Evolutionary conservation across 2,329 filamentous ascomycete genomes (phyloP).

Genomic region (Fusarium paranaense): DNA sequence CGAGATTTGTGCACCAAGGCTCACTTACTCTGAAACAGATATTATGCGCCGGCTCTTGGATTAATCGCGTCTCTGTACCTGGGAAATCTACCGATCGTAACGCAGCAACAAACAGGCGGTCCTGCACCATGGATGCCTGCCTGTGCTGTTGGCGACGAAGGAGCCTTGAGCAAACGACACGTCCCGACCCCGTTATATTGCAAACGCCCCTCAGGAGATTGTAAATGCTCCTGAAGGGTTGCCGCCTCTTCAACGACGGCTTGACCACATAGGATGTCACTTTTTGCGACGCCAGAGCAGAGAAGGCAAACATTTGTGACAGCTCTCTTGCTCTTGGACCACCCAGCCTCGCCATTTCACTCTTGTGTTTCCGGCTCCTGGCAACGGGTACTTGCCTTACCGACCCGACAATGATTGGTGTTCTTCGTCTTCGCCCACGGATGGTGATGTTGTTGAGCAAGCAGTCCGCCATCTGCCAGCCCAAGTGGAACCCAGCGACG

Average conservation of each 20-base stretch:
- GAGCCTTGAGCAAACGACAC: slow-evolving; percentile 1
- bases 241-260: not conserved
- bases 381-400: slow-evolving; percentile 27
- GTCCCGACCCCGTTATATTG: not conserved
- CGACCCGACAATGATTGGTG: slow-evolving; percentile 15
- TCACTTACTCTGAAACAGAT: not conserved
- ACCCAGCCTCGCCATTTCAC: not conserved
- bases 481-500: slow-evolving; percentile 20
- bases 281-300: not conserved
- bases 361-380: not conserved
- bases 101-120: not conserved
- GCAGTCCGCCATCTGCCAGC: not conserved
- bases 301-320: not conserved
- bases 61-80: not conserved
- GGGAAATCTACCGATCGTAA: not conserved
- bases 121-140: not conserved
- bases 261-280: not conserved
- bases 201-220: not conserved
- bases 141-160: not conserved
- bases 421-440: slow-evolving; percentile 1
- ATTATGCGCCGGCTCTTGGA: not conserved
- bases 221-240: not conserved
- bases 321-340: not conserved
- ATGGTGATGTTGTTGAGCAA: slow-evolving; percentile 1
- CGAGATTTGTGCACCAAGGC: not conserved